Percentiles rank a stretch among this genome's conserved stretches.
These are phyloP conservation scores for Abrus precatorius DNA, from an alignment of 306 rosid genomes.

Conservation along the genomic window DNA sequence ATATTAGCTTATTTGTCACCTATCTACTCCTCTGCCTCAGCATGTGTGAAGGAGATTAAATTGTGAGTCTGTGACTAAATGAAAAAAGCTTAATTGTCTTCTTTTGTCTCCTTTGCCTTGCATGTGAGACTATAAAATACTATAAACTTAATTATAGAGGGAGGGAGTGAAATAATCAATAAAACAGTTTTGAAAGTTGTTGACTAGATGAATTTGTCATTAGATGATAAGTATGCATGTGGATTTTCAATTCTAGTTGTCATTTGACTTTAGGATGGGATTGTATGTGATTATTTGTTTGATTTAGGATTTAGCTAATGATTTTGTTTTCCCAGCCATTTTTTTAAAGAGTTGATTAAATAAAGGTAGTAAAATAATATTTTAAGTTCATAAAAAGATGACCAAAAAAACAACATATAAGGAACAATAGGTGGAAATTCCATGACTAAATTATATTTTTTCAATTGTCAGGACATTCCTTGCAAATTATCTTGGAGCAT, in stretches of 20 bases:
- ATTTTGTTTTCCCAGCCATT: slow-evolving; percentile 36
- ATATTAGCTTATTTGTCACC: slow-evolving; percentile 26
- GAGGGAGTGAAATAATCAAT: slow-evolving; percentile 33
- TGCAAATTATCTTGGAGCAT: slow-evolving; percentile 90
- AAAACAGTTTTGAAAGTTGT: slow-evolving; percentile 19
- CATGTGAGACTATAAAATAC: slow-evolving; percentile 27
- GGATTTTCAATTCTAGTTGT: slow-evolving; percentile 25
- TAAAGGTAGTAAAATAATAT: slow-evolving; percentile 27
- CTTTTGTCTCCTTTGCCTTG: slow-evolving; percentile 18
- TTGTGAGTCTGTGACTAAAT: background rate
- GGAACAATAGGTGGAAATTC: slow-evolving; percentile 29
- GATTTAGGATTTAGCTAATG: slow-evolving; percentile 30
- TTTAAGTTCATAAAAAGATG: background rate
- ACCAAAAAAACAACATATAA: background rate
- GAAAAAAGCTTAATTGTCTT: slow-evolving; percentile 23
- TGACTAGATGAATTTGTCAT: slow-evolving; percentile 31
- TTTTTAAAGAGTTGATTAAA: slow-evolving; percentile 11
- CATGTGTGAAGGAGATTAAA: slow-evolving; percentile 14
- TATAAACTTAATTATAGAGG: slow-evolving; percentile 34
- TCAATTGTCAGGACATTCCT: slow-evolving; percentile 71
- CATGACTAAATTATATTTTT: slow-evolving; percentile 43
- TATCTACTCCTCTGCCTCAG: slow-evolving; percentile 31
- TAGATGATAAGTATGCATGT: slow-evolving; percentile 16
- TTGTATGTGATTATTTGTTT: slow-evolving; percentile 21
- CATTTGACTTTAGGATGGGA: slow-evolving; percentile 31